Conservation (phyloP, 148 eudicot species). For the Polygonum maritimum region DNA sequence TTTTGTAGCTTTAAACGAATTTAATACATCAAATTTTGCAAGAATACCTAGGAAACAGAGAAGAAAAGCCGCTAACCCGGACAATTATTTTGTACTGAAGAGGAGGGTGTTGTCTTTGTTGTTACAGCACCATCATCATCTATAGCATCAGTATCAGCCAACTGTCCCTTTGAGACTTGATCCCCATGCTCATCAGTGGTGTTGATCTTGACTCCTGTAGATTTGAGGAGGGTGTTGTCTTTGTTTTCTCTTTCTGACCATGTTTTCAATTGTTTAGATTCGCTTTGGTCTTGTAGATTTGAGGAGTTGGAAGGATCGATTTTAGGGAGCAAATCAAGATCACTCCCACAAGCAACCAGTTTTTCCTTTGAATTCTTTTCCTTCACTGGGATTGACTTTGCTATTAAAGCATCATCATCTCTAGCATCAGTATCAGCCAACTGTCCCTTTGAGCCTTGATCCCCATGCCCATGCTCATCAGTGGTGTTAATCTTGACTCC, state of each 20-base stretch:
- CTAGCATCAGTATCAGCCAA: conserved; percentile 15
- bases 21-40: neutral
- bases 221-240: no score
- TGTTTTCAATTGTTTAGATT: no score
- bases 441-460: conserved; percentile 21
- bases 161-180: conserved; percentile 21
- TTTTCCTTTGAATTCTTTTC: conserved; percentile 21
- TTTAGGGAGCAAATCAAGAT: no score
- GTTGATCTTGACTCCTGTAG: conserved; percentile 15
- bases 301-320: no score
- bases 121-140: conserved; percentile 16
- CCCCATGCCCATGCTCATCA: conserved; percentile 16
- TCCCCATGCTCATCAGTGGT: conserved; percentile 14
- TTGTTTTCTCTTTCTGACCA: no score
- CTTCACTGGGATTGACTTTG: conserved; percentile 19
- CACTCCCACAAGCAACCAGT: neutral
- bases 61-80: conserved; percentile 40
- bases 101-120: conserved; percentile 58
- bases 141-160: conserved; percentile 16
- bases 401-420: conserved; percentile 16
- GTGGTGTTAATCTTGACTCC: conserved; percentile 10
- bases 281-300: no score
- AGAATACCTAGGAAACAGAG: neutral
- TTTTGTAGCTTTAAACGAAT: neutral
- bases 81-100: conserved; percentile 93